Percentiles rank a stretch among this genome's conserved stretches.
phyloP scores from a whole-genome alignment of 139 green algal genomes.

The Ulvella scutata region DNA sequence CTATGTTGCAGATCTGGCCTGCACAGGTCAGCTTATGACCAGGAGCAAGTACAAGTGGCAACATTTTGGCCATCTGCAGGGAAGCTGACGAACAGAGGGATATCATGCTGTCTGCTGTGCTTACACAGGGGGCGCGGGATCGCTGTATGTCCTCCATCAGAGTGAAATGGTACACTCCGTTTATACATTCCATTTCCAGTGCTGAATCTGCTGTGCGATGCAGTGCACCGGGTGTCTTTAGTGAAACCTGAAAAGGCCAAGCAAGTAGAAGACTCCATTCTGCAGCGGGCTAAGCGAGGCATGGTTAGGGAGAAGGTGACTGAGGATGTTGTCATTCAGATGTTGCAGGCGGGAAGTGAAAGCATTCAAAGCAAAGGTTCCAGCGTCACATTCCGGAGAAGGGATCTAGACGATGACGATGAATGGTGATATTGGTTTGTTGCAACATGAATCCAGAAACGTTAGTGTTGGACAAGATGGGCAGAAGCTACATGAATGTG shows the following conservation, averaged over 20 bases:
- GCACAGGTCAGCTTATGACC: no score
- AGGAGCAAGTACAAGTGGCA: no score
- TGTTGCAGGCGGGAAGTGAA: neutral
- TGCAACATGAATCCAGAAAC: no score
- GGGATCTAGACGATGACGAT: neutral
- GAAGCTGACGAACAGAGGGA: slow-evolving; percentile 30
- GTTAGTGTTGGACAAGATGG: no score
- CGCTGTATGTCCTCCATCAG: slow-evolving; percentile 19
- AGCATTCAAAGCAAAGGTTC: neutral
- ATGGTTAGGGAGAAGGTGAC: slow-evolving; percentile 48
- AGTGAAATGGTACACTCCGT: neutral
- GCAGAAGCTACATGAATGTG: no score
- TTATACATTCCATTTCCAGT: neutral
- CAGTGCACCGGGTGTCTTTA: slow-evolving; percentile 48
- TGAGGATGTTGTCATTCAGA: neutral
- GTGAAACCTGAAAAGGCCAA: slow-evolving; percentile 74
- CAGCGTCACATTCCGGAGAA: neutral
- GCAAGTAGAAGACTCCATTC: slow-evolving; percentile 48
- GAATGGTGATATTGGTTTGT: no score
- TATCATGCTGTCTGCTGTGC: slow-evolving; percentile 32
- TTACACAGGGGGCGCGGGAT: slow-evolving; percentile 35
- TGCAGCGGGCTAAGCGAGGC: slow-evolving; percentile 34
- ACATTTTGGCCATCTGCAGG: no score
- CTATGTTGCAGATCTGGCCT: no score
- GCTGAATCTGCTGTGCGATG: neutral